Percentiles rank a stretch among this genome's conserved stretches.
Evolutionary conservation across 768 basidiomycete genomes (phyloP).

Genomic region (Suillus cothurnatus): DNA sequence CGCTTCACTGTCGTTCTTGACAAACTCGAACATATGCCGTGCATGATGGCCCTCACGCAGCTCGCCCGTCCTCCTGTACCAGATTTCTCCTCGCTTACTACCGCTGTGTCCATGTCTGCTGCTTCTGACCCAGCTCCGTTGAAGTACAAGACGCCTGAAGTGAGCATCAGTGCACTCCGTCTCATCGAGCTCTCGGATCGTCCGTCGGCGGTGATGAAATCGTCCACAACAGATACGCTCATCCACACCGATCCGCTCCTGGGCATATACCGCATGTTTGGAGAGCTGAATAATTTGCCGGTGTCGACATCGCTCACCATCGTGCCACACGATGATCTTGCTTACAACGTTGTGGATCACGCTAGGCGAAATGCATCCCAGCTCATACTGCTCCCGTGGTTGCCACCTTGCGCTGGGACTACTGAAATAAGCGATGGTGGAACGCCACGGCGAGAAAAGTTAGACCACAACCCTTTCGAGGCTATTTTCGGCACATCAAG

Average conservation of each 20-base stretch:
- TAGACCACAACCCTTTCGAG: constrained; percentile 69
- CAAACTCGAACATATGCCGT: constrained; percentile 85
- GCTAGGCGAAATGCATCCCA: constrained; percentile 62
- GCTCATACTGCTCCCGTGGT: constrained; percentile 85
- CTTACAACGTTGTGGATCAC: constrained; percentile 67
- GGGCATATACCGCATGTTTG: constrained; percentile 76
- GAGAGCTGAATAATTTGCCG: constrained; percentile 55
- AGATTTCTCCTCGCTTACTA: neutral
- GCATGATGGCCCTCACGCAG: constrained; percentile 88
- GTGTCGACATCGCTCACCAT: constrained; percentile 71
- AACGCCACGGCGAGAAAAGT: constrained; percentile 20
- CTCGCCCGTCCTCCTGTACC: constrained; percentile 57
- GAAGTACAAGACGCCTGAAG: constrained; percentile 21
- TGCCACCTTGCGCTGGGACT: constrained; percentile 40
- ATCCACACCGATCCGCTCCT: constrained; percentile 74
- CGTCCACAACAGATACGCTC: constrained; percentile 66
- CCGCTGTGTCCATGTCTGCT: constrained; percentile 15
- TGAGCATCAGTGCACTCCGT: constrained; percentile 75
- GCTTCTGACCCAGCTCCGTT: constrained; percentile 3
- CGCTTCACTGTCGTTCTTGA: constrained; percentile 88
- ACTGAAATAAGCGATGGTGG: constrained; percentile 3
- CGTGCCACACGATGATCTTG: constrained; percentile 75
- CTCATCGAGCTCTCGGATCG: constrained; percentile 82
- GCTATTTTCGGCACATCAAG: constrained; percentile 47
- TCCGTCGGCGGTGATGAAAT: constrained; percentile 64